Percentiles rank a stretch among this genome's conserved stretches.
phyloP scores from a whole-genome alignment of 2,329 filamentous ascomycete genomes.

The Diaporthe citri region DNA sequence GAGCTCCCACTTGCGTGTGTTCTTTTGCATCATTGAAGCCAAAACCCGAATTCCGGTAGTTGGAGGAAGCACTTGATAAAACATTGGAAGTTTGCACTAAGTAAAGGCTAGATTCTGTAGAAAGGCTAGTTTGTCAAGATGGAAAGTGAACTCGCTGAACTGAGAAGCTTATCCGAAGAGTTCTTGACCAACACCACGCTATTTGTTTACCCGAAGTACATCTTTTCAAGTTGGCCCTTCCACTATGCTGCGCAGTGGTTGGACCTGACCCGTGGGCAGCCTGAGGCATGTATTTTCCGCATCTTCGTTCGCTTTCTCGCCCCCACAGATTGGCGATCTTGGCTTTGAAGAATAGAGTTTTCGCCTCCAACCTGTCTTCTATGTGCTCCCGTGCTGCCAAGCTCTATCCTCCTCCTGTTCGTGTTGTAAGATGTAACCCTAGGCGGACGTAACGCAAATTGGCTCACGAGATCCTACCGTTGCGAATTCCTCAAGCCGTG shows the following conservation, averaged over 20 bases:
- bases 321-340: neutral
- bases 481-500: neutral
- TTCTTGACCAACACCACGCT: neutral
- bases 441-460: neutral
- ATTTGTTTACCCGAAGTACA: neutral
- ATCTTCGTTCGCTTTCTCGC: neutral
- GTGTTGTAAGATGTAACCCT: constrained; percentile 1
- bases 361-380: neutral
- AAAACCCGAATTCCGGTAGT: neutral
- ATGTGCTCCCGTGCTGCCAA: neutral
- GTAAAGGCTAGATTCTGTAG: too few species aligned
- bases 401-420: neutral
- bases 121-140: neutral
- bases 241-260: neutral
- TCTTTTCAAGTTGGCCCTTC: neutral
- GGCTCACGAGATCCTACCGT: neutral
- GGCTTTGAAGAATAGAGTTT: neutral
- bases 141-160: neutral
- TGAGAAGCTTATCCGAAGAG: neutral
- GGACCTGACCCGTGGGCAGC: neutral
- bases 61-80: neutral
- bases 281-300: neutral
- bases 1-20: too few species aligned
- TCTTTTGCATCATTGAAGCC: neutral
- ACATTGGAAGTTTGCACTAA: neutral